Conservation (phyloP, 208 protist species). For the Leishmania braziliensis region DNA sequence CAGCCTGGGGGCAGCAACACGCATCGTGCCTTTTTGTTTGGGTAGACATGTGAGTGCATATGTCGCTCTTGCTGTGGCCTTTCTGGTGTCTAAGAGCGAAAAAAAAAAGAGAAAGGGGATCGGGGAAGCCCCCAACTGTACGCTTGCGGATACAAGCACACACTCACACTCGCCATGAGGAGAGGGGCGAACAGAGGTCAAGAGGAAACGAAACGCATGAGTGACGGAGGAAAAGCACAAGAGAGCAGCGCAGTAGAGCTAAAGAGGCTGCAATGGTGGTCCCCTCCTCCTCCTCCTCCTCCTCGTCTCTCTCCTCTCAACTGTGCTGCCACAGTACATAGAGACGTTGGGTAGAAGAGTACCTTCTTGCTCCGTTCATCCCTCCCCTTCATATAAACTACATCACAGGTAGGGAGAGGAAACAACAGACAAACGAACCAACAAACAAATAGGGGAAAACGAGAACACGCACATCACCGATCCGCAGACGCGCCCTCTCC, state of each 20-base stretch:
- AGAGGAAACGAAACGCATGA: not conserved
- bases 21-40: not conserved
- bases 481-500: not conserved
- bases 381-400: not conserved
- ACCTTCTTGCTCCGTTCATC: not conserved
- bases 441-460: not conserved
- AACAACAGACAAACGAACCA: not conserved
- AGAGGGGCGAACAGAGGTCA: not conserved
- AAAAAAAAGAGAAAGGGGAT: not conserved
- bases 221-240: not conserved
- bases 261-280: not conserved
- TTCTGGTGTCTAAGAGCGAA: not conserved
- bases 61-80: too few species aligned
- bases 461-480: not conserved
- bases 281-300: not conserved
- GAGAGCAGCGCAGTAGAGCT: not conserved
- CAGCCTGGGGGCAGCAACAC: not conserved
- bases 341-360: not conserved
- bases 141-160: constrained; percentile 2
- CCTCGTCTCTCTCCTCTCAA: not conserved
- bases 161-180: not conserved
- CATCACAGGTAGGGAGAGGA: not conserved
- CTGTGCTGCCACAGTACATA: not conserved
- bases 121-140: not conserved
- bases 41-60: not conserved